Evolutionary conservation across 192 early-diverging fungal species (phyloP), one percentile per base, ranked within the genome.

Genomic region (Radiomyces spectabilis): DNA sequence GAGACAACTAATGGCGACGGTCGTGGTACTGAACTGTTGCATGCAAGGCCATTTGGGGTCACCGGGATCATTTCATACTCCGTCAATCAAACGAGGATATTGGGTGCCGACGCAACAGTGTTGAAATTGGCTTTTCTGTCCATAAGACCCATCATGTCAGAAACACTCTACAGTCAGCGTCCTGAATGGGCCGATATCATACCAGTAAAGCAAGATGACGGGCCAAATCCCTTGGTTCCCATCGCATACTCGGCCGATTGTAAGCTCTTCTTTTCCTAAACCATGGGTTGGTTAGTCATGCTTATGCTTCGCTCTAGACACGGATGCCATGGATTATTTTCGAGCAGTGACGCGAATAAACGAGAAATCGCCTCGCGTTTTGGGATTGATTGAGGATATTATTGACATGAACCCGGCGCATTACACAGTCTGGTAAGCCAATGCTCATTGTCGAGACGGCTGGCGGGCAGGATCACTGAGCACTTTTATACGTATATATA

Each of bases 371-470:
- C 64, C 85, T 40, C 78, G 97, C 18, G 95, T 87, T 13, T 75
- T 96, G 42, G 71, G 83, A 6, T 71, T 99, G 44, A 95, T 93
- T 1, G 72, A 72, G 47, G 72, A 75, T 26, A 89, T 97, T 41
- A 84, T 99, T 44, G 62, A 81, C 19, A 55, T 83, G 44, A 97
- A 94, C 66, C 88, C 97, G 7, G 86, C 87, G 1, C 94, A 98
- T 77, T 99, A 98, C 66, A 92, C 90, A 24, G 82, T 91, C 13
- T 99, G 97, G 97, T 88, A 72, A 3, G n/a, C 35, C 35, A 37
- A 37, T n/a, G 35, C 8, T n/a, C n/a, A n/a, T n/a, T n/a, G n/a
- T n/a, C n/a, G n/a, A 37, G n/a, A 43, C 8, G 32, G 18, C 50
- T 13, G 5, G n/a, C n/a, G 4, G 21, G 29, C 16, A 34, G 43